Evolutionary conservation across 2,329 filamentous ascomycete genomes (phyloP).

Genomic region (Colletotrichum lini): DNA sequence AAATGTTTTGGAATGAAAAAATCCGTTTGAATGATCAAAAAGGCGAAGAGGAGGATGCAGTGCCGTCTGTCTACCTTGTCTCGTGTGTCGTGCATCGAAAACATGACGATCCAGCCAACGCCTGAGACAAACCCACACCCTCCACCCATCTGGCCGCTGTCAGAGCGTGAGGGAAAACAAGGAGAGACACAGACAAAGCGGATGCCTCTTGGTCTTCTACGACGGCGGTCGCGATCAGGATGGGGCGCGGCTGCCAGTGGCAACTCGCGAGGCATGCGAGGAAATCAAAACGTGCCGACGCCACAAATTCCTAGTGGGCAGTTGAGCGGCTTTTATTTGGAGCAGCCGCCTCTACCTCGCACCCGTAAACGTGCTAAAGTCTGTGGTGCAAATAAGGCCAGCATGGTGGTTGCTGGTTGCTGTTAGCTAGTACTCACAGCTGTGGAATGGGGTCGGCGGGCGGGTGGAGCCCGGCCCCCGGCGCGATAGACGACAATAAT

Average conservation of each 20-base stretch:
- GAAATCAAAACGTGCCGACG: slow-evolving; percentile 36
- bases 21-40: neutral
- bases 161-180: neutral
- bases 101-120: neutral
- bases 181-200: neutral
- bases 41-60: neutral
- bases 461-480: neutral
- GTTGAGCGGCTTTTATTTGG: neutral
- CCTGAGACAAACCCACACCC: neutral
- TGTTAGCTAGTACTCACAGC: neutral
- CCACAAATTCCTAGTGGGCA: slow-evolving; percentile 31
- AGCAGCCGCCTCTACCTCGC: neutral
- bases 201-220: slow-evolving; percentile 10
- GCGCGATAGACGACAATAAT: slow-evolving; percentile 30
- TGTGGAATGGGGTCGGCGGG: slow-evolving; percentile 16
- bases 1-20: neutral
- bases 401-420: neutral
- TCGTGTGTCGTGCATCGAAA: slow-evolving; percentile 1
- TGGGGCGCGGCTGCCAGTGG: slow-evolving; percentile 1
- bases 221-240: neutral
- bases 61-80: neutral
- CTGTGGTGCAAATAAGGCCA: slow-evolving; percentile 16
- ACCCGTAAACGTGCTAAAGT: neutral
- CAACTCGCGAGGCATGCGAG: slow-evolving; percentile 33
- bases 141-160: neutral